Percentiles rank a stretch among this genome's conserved stretches.
Conservation (phyloP, 768 basidiomycete genomes). For the Epithele typhae region DNA sequence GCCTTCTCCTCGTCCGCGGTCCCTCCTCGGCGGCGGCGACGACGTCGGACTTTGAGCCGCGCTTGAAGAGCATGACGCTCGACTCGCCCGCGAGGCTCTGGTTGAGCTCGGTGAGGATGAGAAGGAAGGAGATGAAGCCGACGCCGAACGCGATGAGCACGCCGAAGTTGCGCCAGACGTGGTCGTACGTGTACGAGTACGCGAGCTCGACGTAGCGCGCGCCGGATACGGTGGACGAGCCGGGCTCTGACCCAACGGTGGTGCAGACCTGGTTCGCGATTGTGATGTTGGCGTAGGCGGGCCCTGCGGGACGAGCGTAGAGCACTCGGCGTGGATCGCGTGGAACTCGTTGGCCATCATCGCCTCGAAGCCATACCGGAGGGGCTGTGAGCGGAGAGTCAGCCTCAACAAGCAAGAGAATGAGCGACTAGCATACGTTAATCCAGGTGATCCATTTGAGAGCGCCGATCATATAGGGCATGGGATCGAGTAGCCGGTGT, state of each 20-base stretch:
- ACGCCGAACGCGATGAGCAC: conserved; percentile 63
- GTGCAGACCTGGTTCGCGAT: conserved; percentile 74
- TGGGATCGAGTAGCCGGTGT: conserved; percentile 61
- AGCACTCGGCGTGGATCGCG: conserved; percentile 56
- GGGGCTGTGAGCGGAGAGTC: conserved; percentile 38
- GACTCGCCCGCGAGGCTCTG: conserved; percentile 32
- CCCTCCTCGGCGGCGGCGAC: conserved; percentile 11
- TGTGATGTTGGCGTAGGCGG: conserved; percentile 54
- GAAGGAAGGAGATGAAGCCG: conserved; percentile 49
- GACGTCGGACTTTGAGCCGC: conserved; percentile 35
- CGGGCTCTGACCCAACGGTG: conserved; percentile 58
- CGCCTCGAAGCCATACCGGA: conserved; percentile 71
- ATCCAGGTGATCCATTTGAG: conserved; percentile 65
- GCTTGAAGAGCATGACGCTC: conserved; percentile 62
- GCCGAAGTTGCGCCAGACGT: conserved; percentile 65
- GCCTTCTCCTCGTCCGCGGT: conserved; percentile 28
- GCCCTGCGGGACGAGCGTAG: conserved; percentile 57
- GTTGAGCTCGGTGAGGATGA: conserved; percentile 57
- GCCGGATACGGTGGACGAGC: conserved; percentile 59
- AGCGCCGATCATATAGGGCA: conserved; percentile 61
- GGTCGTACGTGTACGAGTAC: conserved; percentile 35
- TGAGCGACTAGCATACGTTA: conserved; percentile 35
- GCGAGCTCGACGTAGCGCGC: conserved; percentile 46
- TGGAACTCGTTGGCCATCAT: conserved; percentile 82
- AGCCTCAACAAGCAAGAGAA: neutral